Base-by-base conservation (phyloP, 352 stramenopile genomes). In the Pelagophyceae sp. region DNA sequence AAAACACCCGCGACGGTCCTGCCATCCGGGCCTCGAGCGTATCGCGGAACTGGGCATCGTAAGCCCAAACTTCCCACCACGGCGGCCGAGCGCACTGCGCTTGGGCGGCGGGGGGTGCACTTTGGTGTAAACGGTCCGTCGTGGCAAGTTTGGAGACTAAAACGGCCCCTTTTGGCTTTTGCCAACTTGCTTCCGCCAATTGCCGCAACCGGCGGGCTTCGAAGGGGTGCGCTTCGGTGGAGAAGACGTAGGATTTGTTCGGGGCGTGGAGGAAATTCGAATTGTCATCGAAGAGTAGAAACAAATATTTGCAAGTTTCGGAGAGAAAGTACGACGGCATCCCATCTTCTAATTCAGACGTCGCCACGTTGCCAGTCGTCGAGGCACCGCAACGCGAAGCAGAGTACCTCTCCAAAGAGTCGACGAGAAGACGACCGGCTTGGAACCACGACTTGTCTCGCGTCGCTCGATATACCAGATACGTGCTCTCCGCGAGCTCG, bases 241-340 rank as follows among this genome's bases (percentile, higher is more conserved):
- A 97, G 82, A 98, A 97, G 32, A 98, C 88, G 84, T 95, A 98
- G 40, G 92, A 87, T 31, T 90, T 84, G 76, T 95, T 92, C 3
- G 61, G 61, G 11, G 11, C 45, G 40, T 89, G 87, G 37, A 97
- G 83, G 33, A 33, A 71, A 70, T 98, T 93, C 33, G 91, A 91
- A 64, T 96, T 91, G 71, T 97, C 96, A 32, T 94, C 81, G 85
- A 99, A 99, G 35, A 98, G 92, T 40, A 99, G 80, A 84, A 97
- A 99, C 23, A 99, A 79, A 80, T 99, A 99, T 83, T 99, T 99
- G 40, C 96, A 88, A 1, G 96, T 99, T 86, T 99, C 96, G 0
- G 91, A 96, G 1, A 99, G 86, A 79, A 99, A 98, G 77, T 97
- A 99, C 74, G 91, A 98, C 78, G 97, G 94, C 96, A 99, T 99